Evolutionary conservation across 164 flowering plant species (phyloP).

Genomic region (Aristolochia contorta): DNA sequence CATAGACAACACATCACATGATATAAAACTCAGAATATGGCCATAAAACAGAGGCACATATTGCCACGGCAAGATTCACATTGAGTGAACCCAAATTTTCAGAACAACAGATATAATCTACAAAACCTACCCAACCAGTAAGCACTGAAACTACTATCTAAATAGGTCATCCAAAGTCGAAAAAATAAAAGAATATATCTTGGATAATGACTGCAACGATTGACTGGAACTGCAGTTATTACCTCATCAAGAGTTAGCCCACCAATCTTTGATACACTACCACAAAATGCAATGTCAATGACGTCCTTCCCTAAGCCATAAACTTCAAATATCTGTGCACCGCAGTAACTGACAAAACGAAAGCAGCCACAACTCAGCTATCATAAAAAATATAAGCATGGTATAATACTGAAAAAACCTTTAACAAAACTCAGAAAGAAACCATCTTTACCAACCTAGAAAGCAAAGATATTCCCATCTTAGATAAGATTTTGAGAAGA

Average conservation of each 20-base stretch:
- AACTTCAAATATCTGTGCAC: constrained; percentile 98
- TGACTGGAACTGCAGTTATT: not conserved
- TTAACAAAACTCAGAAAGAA: not conserved
- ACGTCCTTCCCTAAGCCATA: constrained; percentile 88
- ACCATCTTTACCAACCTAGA: constrained; percentile 49
- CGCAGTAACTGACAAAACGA: constrained; percentile 68
- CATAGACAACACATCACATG: too few species aligned
- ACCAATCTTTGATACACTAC: constrained; percentile 83
- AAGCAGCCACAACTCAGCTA: not conserved
- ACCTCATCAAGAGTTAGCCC: constrained; percentile 95
- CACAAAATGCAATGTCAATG: constrained; percentile 84
- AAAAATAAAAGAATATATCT: too few species aligned
- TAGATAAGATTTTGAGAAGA: constrained; percentile 91
- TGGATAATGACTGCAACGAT: too few species aligned
- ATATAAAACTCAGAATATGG: too few species aligned
- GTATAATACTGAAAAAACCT: not conserved
- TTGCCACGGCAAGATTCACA: too few species aligned
- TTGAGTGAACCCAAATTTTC: too few species aligned
- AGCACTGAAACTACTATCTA: too few species aligned
- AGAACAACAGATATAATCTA: too few species aligned
- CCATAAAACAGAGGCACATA: too few species aligned
- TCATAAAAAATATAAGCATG: not conserved
- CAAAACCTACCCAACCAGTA: too few species aligned
- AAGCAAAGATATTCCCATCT: constrained; percentile 98
- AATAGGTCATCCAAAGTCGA: too few species aligned